Conservation (phyloP, 2,329 filamentous ascomycete species). For the Hypoxylon sp. region DNA sequence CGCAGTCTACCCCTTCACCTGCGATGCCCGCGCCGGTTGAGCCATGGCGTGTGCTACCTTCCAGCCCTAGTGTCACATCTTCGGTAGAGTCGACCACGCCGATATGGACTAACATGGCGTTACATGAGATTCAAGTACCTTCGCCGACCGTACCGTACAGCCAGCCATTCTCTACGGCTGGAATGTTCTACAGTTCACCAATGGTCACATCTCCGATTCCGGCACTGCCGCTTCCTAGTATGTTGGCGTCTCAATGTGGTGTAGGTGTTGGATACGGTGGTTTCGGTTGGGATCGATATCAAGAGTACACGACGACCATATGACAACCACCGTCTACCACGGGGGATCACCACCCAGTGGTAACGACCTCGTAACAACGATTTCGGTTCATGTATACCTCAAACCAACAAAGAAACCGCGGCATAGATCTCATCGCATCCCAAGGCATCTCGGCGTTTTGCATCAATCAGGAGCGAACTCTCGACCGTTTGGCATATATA, state of each 20-base stretch:
- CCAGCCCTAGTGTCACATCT: slow-evolving; percentile 84
- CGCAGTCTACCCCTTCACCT: slow-evolving; percentile 75
- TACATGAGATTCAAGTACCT: slow-evolving; percentile 80
- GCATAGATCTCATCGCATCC: slow-evolving; percentile 48
- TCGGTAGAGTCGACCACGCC: slow-evolving; percentile 79
- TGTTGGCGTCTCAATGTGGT: slow-evolving; percentile 88
- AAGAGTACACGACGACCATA: slow-evolving; percentile 89
- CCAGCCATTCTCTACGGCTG: slow-evolving; percentile 80
- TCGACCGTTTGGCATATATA: slow-evolving; percentile 49
- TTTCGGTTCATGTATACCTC: slow-evolving; percentile 45
- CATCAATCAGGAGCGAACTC: slow-evolving; percentile 55
- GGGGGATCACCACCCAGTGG: slow-evolving; percentile 63
- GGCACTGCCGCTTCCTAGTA: slow-evolving; percentile 85
- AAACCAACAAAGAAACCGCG: slow-evolving; percentile 46
- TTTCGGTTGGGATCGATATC: slow-evolving; percentile 89
- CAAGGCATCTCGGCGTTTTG: slow-evolving; percentile 53
- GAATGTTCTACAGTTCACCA: slow-evolving; percentile 85
- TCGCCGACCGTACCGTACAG: slow-evolving; percentile 87
- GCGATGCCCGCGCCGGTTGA: slow-evolving; percentile 81
- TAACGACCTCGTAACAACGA: slow-evolving; percentile 59
- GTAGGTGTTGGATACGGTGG: slow-evolving; percentile 80
- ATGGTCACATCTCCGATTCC: slow-evolving; percentile 81
- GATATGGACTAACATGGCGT: slow-evolving; percentile 84
- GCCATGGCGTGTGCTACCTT: slow-evolving; percentile 91
- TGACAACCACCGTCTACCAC: slow-evolving; percentile 75